Base-by-base conservation (phyloP, 2,329 filamentous ascomycete species). In the Niveomyces coronatus region DNA sequence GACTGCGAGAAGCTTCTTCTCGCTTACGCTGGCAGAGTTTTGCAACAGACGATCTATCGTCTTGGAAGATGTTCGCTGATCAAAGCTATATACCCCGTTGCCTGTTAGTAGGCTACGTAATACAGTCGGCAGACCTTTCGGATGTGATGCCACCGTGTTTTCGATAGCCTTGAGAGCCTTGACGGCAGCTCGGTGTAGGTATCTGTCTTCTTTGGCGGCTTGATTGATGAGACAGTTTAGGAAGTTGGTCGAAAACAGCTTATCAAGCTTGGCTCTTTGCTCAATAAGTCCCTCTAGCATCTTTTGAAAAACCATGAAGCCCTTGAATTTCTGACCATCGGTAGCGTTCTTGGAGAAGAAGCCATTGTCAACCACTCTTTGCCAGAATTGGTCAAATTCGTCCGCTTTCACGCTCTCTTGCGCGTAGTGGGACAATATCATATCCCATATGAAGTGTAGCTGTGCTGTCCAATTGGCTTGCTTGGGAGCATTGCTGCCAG, bases 291-390 rank as follows among this genome's bases (percentile, higher is more conserved):
- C 63, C 31, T 70, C 63, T 4, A 95, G 62, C 49, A 87, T 75
- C 52, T 82, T 85, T 49, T 82, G 78, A 51, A 95, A 85, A 3
- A 96, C 73, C 51, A 88, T 77, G 60, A 96, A 89, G 0, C 91
- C 91, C 58, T 86, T 87, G 52, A 85, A 86, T 59, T 95, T 96
- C 40, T 93, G 82, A 49, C 88, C 85, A 30, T 88, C 79, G 2
- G 87, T 93, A 7, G 88, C 82, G 9, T 74, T 77, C 40, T 81
- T 76, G 5, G 85, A 81, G 55, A 96, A 95, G 4, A 95, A 70
- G 8, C 83, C 82, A 54, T 89, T 83, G 58, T 95, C 88, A 43
- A 96, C 80, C 40, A 85, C 79, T 31, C 85, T 79, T 28, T 75
- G 76, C 88, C 89, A 96, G 54, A 95, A 93, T 32, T 82, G 75